Percentiles rank a stretch among this genome's conserved stretches.
These are phyloP conservation scores for Ensete glaucum DNA, from an alignment of 176 grass and related monocot genomes.

Conservation along the genomic window DNA sequence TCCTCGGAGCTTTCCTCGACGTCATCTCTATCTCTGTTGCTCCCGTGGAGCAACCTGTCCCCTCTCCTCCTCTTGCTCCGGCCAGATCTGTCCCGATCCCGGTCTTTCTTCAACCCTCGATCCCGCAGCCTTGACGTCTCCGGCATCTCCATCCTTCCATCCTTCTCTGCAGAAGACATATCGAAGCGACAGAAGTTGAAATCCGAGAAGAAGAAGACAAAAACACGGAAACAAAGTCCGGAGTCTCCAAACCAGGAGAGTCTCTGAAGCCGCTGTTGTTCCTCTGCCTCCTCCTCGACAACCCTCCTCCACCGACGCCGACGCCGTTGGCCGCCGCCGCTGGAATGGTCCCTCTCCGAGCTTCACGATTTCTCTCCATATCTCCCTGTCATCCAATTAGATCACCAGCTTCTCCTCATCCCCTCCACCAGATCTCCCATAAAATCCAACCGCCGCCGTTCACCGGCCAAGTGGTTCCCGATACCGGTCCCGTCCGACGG, in stretches of 20 bases:
- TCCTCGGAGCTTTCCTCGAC: conserved; percentile 83
- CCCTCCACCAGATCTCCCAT: background rate
- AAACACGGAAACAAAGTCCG: background rate
- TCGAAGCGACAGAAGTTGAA: conserved; percentile 9
- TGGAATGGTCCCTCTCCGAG: conserved; percentile 19
- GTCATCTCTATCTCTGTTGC: conserved; percentile 35
- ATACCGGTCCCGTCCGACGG: too few species aligned
- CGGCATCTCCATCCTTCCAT: conserved; percentile 31
- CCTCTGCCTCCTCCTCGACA: conserved; percentile 43
- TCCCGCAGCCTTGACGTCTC: conserved; percentile 33
- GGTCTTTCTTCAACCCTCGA: conserved; percentile 28
- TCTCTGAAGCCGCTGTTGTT: conserved; percentile 33
- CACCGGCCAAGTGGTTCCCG: background rate
- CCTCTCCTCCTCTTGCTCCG: conserved; percentile 32
- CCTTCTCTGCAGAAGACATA: conserved; percentile 19
- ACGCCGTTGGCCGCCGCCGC: conserved; percentile 23
- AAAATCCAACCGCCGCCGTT: background rate
- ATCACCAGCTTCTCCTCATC: background rate
- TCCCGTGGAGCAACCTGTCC: conserved; percentile 17
- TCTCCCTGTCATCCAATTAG: background rate
- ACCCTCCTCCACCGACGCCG: conserved; percentile 40
- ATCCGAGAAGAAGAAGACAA: background rate
- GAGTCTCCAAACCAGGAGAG: conserved; percentile 24
- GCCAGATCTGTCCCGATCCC: conserved; percentile 39
- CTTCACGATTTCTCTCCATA: conserved; percentile 31